Conservation (phyloP, 148 eudicot genomes). For the Diospyros kaki region DNA sequence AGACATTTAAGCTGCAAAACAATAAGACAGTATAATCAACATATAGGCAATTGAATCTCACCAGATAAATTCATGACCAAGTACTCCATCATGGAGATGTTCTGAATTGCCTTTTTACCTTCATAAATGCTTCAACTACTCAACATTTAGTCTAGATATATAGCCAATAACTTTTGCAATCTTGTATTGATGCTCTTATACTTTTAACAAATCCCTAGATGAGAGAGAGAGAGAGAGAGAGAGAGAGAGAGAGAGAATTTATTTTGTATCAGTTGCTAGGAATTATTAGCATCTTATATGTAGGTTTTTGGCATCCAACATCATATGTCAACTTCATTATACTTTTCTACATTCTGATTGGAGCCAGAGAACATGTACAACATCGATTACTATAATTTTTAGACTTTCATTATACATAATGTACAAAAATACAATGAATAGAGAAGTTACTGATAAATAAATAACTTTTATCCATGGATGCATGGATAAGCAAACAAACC, state of each 20-base stretch:
- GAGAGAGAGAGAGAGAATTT: too few species aligned
- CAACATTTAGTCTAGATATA: neutral
- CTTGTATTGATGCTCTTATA: neutral
- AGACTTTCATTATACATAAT: neutral
- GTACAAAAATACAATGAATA: neutral
- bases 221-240: too few species aligned
- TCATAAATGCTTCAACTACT: neutral
- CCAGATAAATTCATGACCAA: neutral
- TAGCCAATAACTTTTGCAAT: neutral
- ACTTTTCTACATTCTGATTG: neutral
- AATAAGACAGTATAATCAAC: neutral
- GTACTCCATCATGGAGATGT: neutral
- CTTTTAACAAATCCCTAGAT: slow-evolving; percentile 1
- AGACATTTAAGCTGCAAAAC: neutral
- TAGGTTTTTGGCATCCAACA: neutral
- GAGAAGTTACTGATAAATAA: neutral
- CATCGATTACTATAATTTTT: neutral
- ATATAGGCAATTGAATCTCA: neutral
- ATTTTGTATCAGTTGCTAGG: too few species aligned
- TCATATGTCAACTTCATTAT: neutral
- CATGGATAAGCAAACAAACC: neutral
- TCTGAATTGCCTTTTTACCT: neutral
- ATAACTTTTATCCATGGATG: neutral
- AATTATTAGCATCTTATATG: neutral
- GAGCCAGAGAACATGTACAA: neutral